A percentile compares a stretch with the other conserved stretches of the same genome.
phyloP scores from a whole-genome alignment of 345 rosid genomes.

The Limnanthes douglasii region DNA sequence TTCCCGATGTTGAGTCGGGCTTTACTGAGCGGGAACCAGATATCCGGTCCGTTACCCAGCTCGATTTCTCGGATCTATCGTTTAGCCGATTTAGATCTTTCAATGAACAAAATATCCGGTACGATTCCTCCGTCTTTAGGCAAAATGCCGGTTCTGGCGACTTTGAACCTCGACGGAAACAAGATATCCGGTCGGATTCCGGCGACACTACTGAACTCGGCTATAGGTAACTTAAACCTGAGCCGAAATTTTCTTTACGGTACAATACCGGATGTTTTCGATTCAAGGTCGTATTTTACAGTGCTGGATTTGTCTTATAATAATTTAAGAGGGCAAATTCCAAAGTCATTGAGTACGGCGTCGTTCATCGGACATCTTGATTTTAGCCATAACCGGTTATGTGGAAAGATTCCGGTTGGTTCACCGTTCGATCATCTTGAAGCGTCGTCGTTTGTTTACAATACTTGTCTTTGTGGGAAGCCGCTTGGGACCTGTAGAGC shows the following conservation, averaged over 20 bases:
- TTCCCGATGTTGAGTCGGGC: slow-evolving; percentile 69
- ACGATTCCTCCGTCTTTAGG: slow-evolving; percentile 50
- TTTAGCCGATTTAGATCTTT: slow-evolving; percentile 72
- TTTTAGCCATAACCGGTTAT: slow-evolving; percentile 76
- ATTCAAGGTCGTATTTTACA: slow-evolving; percentile 57
- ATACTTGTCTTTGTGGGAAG: slow-evolving; percentile 77
- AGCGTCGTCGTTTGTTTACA: slow-evolving; percentile 51
- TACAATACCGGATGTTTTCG: slow-evolving; percentile 53
- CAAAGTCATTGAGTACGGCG: slow-evolving; percentile 36
- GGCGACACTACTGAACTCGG: slow-evolving; percentile 34
- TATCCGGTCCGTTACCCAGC: slow-evolving; percentile 44
- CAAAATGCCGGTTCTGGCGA: slow-evolving; percentile 69
- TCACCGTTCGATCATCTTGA: slow-evolving; percentile 79
- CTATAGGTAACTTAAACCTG: slow-evolving; percentile 43
- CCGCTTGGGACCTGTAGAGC: slow-evolving; percentile 42
- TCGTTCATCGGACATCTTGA: slow-evolving; percentile 71
- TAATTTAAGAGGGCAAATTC: slow-evolving; percentile 43
- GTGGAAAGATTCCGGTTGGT: slow-evolving; percentile 68
- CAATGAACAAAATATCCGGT: slow-evolving; percentile 47
- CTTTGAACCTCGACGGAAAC: slow-evolving; percentile 68
- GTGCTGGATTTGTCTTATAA: slow-evolving; percentile 58
- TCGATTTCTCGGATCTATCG: slow-evolving; percentile 56
- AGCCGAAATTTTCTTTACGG: slow-evolving; percentile 50
- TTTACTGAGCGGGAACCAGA: slow-evolving; percentile 41
- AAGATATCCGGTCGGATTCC: slow-evolving; percentile 44